Conservation (phyloP, 768 basidiomycete species). For the Phylloporus rhodoxanthus region DNA sequence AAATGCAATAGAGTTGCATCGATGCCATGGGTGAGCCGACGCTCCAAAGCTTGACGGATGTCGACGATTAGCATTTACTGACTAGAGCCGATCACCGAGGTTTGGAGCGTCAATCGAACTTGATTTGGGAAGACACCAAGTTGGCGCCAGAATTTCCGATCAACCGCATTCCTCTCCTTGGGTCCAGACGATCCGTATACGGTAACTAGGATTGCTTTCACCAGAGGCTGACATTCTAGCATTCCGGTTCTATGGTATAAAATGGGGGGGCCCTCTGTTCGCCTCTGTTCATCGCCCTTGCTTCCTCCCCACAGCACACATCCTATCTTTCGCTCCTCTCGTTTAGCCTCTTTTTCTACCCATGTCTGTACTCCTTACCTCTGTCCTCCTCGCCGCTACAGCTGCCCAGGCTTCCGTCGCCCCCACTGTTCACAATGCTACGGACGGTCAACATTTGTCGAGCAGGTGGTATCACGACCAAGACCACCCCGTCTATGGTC, state of each 20-base stretch:
- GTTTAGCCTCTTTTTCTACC: slow-evolving; percentile 31
- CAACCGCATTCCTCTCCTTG: neutral
- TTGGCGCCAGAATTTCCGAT: slow-evolving; percentile 1
- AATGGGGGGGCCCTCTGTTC: slow-evolving; percentile 9
- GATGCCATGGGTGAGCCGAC: neutral
- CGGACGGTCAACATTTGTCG: slow-evolving; percentile 20
- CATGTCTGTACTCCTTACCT: slow-evolving; percentile 23
- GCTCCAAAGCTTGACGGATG: neutral
- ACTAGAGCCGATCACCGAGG: slow-evolving; percentile 5
- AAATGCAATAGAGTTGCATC: neutral
- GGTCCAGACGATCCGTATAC: slow-evolving; percentile 1
- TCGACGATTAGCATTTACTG: no score
- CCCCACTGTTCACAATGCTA: slow-evolving; percentile 12
- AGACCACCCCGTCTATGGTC: slow-evolving; percentile 52
- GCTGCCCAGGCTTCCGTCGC: slow-evolving; percentile 18
- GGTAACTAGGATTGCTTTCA: slow-evolving; percentile 18
- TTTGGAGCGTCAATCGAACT: slow-evolving; percentile 17
- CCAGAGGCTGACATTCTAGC: slow-evolving; percentile 25
- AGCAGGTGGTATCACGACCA: slow-evolving; percentile 55
- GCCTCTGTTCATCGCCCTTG: slow-evolving; percentile 7
- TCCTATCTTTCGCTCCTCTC: slow-evolving; percentile 32
- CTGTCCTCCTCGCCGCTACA: slow-evolving; percentile 22
- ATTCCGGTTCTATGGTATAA: slow-evolving; percentile 22
- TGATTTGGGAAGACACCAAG: slow-evolving; percentile 10
- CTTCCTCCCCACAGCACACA: slow-evolving; percentile 10